Conservation (phyloP, 495 filamentous ascomycete genomes). For the Xylaria longipes region DNA sequence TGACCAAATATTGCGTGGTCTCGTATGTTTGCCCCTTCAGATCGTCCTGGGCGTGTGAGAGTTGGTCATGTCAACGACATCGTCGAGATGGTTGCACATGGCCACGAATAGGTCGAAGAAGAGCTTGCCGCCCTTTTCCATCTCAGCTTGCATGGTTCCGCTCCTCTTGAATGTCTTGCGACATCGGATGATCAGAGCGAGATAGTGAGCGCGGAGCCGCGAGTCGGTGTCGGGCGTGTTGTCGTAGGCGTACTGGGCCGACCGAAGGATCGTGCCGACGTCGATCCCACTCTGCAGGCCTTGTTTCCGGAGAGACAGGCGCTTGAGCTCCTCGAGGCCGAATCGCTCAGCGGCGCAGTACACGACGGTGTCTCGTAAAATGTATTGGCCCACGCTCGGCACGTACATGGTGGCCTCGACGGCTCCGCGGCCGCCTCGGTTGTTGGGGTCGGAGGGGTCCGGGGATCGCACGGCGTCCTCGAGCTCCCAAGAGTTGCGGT, state of each 20-base stretch:
- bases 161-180: slow-evolving; percentile 94
- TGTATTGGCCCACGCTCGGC: slow-evolving; percentile 66
- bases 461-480: slow-evolving; percentile 61
- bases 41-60: slow-evolving; percentile 58
- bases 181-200: slow-evolving; percentile 91
- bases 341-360: slow-evolving; percentile 91
- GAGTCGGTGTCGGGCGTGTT: slow-evolving; percentile 91
- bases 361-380: slow-evolving; percentile 88
- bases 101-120: slow-evolving; percentile 98
- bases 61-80: slow-evolving; percentile 72
- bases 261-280: slow-evolving; percentile 84
- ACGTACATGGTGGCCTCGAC: slow-evolving; percentile 77
- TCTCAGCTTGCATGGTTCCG: slow-evolving; percentile 97
- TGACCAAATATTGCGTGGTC: slow-evolving; percentile 33
- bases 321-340: slow-evolving; percentile 84
- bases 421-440: slow-evolving; percentile 61
- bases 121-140: slow-evolving; percentile 86
- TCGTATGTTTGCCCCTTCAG: slow-evolving; percentile 41
- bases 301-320: slow-evolving; percentile 88
- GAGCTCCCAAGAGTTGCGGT: slow-evolving; percentile 72
- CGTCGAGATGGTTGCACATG: slow-evolving; percentile 96
- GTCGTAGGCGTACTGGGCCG: slow-evolving; percentile 91
- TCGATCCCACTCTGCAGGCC: slow-evolving; percentile 85
- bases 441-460: slow-evolving; percentile 41
- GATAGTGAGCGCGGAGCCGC: slow-evolving; percentile 89